Evolutionary conservation across 352 stramenopile species (phyloP), one percentile per base, ranked within the genome.

Genomic region (Globisporangium acanthophoron): DNA sequence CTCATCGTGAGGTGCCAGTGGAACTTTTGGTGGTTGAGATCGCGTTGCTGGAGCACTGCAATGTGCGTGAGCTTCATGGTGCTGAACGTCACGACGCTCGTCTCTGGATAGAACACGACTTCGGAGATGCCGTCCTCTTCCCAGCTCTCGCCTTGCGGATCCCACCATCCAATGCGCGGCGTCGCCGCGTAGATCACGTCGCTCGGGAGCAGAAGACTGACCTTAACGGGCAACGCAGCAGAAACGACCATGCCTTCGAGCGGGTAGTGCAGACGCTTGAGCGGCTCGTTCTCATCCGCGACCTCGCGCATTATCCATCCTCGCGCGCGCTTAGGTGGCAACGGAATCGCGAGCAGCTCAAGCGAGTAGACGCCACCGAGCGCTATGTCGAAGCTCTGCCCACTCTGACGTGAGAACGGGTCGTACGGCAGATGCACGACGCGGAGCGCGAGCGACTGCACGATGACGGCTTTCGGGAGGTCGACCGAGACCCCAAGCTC

Each of bases 291-390:
- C 5, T 63, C 60, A 39, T 80, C 70, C 3, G 77, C 61, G 7
- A 93, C 66, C 41, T 90, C 79, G 7, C 81, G 76, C 76, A 93
- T 93, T 37, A 90, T 66, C 83, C 83, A 93, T 1, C 83, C 80
- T 4, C 79, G 69, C 1, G 79, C 83, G 16, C 83, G 77, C 49
- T 89, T 90, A 1, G 80, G 77, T 9, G 83, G 80, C 5, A 79
- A 61, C 5, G 83, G 80, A 18, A 91, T 77, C n/a, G 63, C 73
- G 16, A 93, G 60, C 20, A 93, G 57, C 52, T 93, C 83, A 8
- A 93, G 59, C 5, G 71, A 76, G 40, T 88, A 87, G 35, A 89
- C 65, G 11, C 83, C 79, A 27, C 83, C 79, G 5, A 91, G 54
- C 3, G 79, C 75, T n/a, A 78, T 59, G 57, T 88, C 74, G 7